A percentile compares a stretch with the other conserved stretches of the same genome.
These are phyloP conservation scores for Coelastrella sp. DNA, from an alignment of 139 green algal genomes.

Conservation along the genomic window DNA sequence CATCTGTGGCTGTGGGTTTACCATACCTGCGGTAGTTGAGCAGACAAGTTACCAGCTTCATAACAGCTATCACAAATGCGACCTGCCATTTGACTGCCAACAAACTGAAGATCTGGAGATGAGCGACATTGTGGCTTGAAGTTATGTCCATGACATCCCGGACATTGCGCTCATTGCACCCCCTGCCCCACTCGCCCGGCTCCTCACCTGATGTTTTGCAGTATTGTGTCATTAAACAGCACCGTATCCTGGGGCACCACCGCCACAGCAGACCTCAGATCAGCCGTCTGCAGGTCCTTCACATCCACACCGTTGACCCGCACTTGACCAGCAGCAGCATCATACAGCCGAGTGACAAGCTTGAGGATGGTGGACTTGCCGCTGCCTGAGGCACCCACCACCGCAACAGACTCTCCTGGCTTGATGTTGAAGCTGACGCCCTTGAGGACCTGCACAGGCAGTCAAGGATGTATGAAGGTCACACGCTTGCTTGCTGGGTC, in stretches of 20 bases:
- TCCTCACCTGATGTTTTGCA: slow-evolving; percentile 74
- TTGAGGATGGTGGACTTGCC: slow-evolving; percentile 93
- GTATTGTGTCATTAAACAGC: slow-evolving; percentile 80
- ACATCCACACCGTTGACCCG: slow-evolving; percentile 82
- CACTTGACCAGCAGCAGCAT: slow-evolving; percentile 57
- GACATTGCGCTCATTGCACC: too few species aligned
- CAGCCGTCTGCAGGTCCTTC: slow-evolving; percentile 56
- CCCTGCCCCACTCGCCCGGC: too few species aligned
- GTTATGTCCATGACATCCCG: too few species aligned
- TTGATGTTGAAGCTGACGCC: slow-evolving; percentile 59
- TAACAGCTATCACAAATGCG: too few species aligned
- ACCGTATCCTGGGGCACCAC: slow-evolving; percentile 93
- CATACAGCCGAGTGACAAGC: slow-evolving; percentile 85
- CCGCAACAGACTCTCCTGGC: slow-evolving; percentile 84
- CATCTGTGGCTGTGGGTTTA: slow-evolving; percentile 66
- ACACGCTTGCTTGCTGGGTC: too few species aligned
- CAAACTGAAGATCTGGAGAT: background rate
- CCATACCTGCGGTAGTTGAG: slow-evolving; percentile 63
- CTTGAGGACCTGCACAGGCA: slow-evolving; percentile 59
- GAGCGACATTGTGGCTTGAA: background rate
- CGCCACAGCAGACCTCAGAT: slow-evolving; percentile 70
- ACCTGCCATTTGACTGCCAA: background rate
- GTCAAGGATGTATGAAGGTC: too few species aligned
- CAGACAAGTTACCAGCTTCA: background rate
- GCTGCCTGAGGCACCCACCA: slow-evolving; percentile 88